These are phyloP conservation scores for Nicotiana paniculata DNA, from an alignment of 257 asterid species.

Conservation along the genomic window DNA sequence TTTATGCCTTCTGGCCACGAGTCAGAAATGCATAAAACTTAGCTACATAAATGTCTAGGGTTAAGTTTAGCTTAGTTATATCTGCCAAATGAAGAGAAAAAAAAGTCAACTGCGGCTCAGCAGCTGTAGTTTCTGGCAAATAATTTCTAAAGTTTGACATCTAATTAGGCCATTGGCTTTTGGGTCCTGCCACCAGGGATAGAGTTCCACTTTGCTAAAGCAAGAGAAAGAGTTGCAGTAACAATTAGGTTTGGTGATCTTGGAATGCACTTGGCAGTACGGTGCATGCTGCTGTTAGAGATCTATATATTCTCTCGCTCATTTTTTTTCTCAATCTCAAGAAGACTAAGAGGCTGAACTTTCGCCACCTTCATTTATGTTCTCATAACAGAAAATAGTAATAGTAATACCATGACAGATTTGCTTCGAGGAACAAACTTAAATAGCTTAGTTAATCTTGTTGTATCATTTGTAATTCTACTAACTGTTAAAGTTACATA, in stretches of 20 bases:
- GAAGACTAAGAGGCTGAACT: not conserved
- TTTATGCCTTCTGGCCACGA: not conserved
- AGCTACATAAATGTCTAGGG: not conserved
- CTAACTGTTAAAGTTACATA: not conserved
- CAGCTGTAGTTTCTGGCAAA: not conserved
- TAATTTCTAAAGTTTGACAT: not conserved
- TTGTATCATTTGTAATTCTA: not conserved
- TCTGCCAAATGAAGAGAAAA: not conserved
- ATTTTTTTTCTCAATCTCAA: not conserved
- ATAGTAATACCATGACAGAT: not conserved
- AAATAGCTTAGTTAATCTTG: not conserved
- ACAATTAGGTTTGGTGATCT: not conserved
- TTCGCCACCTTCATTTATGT: not conserved
- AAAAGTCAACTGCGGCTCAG: not conserved
- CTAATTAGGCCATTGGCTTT: not conserved
- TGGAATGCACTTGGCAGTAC: not conserved
- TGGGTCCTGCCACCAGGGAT: not conserved
- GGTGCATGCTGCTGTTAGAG: slow-evolving; percentile 11
- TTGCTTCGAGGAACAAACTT: not conserved
- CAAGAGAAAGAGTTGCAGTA: not conserved
- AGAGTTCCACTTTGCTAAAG: not conserved
- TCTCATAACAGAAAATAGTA: not conserved
- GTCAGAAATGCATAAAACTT: not conserved
- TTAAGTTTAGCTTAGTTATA: not conserved
- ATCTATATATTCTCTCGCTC: not conserved